phyloP scores from a whole-genome alignment of 257 asterid species.

The Linaria vulgaris region DNA sequence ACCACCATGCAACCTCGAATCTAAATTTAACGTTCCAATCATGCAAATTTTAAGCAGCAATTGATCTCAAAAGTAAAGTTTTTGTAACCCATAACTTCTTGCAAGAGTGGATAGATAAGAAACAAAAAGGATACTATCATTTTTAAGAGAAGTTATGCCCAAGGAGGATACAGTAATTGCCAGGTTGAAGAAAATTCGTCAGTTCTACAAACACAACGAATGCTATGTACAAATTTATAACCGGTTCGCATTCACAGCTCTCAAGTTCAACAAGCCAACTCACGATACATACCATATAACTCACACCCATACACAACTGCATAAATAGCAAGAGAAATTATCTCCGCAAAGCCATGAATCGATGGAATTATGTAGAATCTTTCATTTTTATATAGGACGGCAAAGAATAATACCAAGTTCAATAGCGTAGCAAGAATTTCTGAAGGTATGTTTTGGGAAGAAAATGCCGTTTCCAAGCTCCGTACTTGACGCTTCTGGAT shows the following conservation, averaged over 20 bases:
- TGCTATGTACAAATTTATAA: conserved; percentile 6
- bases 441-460: conserved; percentile 96
- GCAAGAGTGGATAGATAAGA: conserved; percentile 1
- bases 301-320: conserved; percentile 5
- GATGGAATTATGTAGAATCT: conserved; percentile 9
- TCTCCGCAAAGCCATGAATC: conserved; percentile 9
- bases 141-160: conserved; percentile 13
- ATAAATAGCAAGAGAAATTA: conserved; percentile 7
- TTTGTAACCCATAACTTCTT: conserved; percentile 3
- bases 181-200: neutral
- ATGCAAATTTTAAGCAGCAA: conserved; percentile 6
- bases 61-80: neutral
- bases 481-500: conserved; percentile 83
- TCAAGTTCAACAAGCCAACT: conserved; percentile 13
- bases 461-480: conserved; percentile 97
- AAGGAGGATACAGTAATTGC: conserved; percentile 11
- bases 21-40: conserved; percentile 1
- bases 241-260: neutral
- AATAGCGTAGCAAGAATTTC: conserved; percentile 96
- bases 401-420: conserved; percentile 66
- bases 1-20: conserved; percentile 5
- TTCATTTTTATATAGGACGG: conserved; percentile 12
- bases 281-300: conserved; percentile 10
- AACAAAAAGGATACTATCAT: neutral
- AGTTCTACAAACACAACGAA: conserved; percentile 1